Evolutionary conservation across 768 basidiomycete genomes (phyloP), one percentile per base, ranked within the genome.

Genomic region (Boletus insuetus): DNA sequence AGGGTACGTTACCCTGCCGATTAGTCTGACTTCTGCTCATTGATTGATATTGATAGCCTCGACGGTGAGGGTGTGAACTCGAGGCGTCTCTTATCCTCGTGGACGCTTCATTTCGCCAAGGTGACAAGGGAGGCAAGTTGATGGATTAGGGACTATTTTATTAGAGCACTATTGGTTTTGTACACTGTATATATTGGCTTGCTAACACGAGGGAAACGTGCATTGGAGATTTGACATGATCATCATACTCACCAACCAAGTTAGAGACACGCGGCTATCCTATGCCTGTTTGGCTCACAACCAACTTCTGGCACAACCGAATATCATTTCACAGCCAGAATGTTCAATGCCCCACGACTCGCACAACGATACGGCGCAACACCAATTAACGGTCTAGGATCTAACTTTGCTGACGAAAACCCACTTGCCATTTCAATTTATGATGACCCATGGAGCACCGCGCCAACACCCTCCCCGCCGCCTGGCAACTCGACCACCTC

Each of bases 41-140:
- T 58, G 29, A 62, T 68, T 20, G 66, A 60, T 54, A 24, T 16
- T 35, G 48, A 29, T 63, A 96, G 94, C 41, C 77, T 98, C 73
- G 85, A 86, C 39, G 91, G 94, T 19, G 86, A 91, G 29, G 75
- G 84, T 65, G 93, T 99, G 60, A 93, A 94, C 69, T 77, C 83
- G 64, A 83, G 91, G 70, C 82, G 93, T 55, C 71, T 98, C 37
- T 74, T 98, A 53, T 84, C 85, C 26, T 89, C 86, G 54, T 98
- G 96, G 96, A 96, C 94, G 34, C 77, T 98, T 68, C 94, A 98
- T 76, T 94, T 93, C 65, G 89, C 89, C 26, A 91, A 90, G 75
- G 76, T 75, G 67, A 77, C 77, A 9, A 65, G 69, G 46, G 79
- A 80, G 50, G 62, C 58, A 49, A 48, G 55, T 56, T 73, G 57